phyloP scores from a whole-genome alignment of 2,329 filamentous ascomycete species.

The Talaromyces sp. region DNA sequence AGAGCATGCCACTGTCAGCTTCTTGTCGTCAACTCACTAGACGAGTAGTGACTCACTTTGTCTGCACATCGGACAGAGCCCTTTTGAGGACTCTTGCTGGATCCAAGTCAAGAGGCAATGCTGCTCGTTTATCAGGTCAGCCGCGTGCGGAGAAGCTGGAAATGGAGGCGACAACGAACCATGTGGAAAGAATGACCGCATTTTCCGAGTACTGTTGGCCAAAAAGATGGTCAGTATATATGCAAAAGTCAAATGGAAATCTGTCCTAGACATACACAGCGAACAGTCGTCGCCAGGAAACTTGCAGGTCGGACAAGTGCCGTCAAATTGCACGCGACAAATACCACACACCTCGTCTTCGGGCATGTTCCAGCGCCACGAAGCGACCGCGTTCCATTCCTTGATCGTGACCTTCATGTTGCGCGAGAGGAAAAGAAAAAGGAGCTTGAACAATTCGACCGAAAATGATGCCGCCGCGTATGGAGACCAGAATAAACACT shows the following conservation, averaged over 20 bases:
- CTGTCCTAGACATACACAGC: constrained; percentile 54
- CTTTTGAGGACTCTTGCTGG: constrained; percentile 86
- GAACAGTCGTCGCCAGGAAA: constrained; percentile 95
- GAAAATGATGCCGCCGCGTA: background rate
- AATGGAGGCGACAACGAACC: constrained; percentile 47
- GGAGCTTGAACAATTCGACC: background rate
- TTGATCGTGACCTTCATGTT: constrained; percentile 93
- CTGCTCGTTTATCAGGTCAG: constrained; percentile 40
- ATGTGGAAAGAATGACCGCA: constrained; percentile 98
- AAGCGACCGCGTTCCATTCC: constrained; percentile 88
- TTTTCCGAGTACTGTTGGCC: constrained; percentile 73
- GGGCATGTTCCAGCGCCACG: constrained; percentile 96
- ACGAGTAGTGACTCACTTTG: constrained; percentile 59
- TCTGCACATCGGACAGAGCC: constrained; percentile 95
- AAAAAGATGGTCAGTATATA: background rate
- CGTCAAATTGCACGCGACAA: constrained; percentile 96
- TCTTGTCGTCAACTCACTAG: background rate
- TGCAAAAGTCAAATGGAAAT: background rate
- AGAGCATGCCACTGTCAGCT: constrained; percentile 13
- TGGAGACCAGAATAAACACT: background rate
- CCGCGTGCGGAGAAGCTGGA: background rate
- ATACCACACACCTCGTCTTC: constrained; percentile 98
- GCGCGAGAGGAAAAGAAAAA: background rate
- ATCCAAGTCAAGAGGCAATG: constrained; percentile 89
- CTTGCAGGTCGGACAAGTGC: constrained; percentile 96